phyloP scores from a whole-genome alignment of 1,284 basidiomycete genomes.

The Earliella scabrosa region DNA sequence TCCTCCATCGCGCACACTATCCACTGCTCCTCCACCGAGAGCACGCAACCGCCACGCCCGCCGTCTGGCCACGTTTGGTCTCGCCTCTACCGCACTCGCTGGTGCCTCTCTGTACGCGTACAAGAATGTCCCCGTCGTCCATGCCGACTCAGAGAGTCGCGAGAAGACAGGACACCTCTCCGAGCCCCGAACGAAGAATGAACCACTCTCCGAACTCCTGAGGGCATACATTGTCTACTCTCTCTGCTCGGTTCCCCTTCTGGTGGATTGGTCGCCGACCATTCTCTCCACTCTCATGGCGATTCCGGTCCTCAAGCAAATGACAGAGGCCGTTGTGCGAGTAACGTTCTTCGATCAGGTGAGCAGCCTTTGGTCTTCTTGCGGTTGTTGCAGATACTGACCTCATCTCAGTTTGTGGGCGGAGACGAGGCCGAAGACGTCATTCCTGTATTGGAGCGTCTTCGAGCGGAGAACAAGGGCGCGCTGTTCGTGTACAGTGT shows the following conservation, averaged over 20 bases:
- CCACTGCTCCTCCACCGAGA: not conserved
- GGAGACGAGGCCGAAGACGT: slow-evolving; percentile 81
- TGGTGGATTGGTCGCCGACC: slow-evolving; percentile 82
- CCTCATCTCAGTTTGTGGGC: slow-evolving; percentile 77
- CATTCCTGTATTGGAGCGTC: slow-evolving; percentile 64
- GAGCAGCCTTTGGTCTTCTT: slow-evolving; percentile 20
- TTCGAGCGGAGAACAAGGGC: slow-evolving; percentile 76
- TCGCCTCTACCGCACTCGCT: slow-evolving; percentile 14
- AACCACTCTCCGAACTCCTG: slow-evolving; percentile 49
- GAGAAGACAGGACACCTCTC: not conserved
- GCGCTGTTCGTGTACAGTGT: slow-evolving; percentile 86
- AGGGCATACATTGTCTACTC: slow-evolving; percentile 85
- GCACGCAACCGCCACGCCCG: not conserved
- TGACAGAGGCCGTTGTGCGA: slow-evolving; percentile 77
- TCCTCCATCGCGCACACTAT: slow-evolving; percentile 9
- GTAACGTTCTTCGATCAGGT: slow-evolving; percentile 88
- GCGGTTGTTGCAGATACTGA: not conserved
- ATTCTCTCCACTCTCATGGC: slow-evolving; percentile 65
- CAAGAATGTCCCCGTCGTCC: slow-evolving; percentile 3
- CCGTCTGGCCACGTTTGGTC: slow-evolving; percentile 10
- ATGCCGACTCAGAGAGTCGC: slow-evolving; percentile 17
- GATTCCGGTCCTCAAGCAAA: slow-evolving; percentile 68
- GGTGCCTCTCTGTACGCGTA: slow-evolving; percentile 16
- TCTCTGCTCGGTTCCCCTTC: slow-evolving; percentile 73
- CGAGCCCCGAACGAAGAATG: not conserved